Conservation (phyloP, 2,329 filamentous ascomycete genomes). For the Ophiostoma tasmaniense region DNA sequence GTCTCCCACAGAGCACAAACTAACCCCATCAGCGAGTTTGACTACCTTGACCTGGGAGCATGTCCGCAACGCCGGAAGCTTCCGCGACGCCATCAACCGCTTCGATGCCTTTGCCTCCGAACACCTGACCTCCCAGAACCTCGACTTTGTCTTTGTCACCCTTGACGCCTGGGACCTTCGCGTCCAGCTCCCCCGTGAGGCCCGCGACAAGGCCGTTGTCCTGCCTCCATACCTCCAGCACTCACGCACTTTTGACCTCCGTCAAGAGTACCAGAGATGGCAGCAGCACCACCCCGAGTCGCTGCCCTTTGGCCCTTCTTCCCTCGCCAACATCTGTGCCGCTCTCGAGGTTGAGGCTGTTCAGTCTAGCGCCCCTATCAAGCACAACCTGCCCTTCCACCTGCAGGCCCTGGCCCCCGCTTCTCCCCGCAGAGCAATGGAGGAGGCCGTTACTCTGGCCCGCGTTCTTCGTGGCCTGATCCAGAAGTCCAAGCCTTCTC, state of each 20-base stretch:
- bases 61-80: slow-evolving; percentile 92
- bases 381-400: slow-evolving; percentile 97
- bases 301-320: slow-evolving; percentile 89
- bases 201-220: slow-evolving; percentile 95
- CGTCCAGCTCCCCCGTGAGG: slow-evolving; percentile 93
- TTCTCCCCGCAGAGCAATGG: slow-evolving; percentile 91
- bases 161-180: slow-evolving; percentile 97
- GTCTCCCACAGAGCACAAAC: background rate
- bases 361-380: slow-evolving; percentile 94
- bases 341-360: slow-evolving; percentile 96
- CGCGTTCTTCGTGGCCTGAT: slow-evolving; percentile 87
- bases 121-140: slow-evolving; percentile 79
- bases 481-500: slow-evolving; percentile 87
- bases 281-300: slow-evolving; percentile 98
- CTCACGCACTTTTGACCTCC: slow-evolving; percentile 91
- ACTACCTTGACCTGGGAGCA: slow-evolving; percentile 99
- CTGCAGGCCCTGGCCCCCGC: slow-evolving; percentile 91
- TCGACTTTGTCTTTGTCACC: slow-evolving; percentile 97
- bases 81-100: slow-evolving; percentile 90
- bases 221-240: slow-evolving; percentile 95
- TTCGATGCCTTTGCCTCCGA: slow-evolving; percentile 92
- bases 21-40: slow-evolving; percentile 62
- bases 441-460: slow-evolving; percentile 89
- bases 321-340: slow-evolving; percentile 94
- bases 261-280: slow-evolving; percentile 97